These are phyloP conservation scores for Chytridiales sp. DNA, from an alignment of 371 early-diverging fungal genomes.

Conservation along the genomic window DNA sequence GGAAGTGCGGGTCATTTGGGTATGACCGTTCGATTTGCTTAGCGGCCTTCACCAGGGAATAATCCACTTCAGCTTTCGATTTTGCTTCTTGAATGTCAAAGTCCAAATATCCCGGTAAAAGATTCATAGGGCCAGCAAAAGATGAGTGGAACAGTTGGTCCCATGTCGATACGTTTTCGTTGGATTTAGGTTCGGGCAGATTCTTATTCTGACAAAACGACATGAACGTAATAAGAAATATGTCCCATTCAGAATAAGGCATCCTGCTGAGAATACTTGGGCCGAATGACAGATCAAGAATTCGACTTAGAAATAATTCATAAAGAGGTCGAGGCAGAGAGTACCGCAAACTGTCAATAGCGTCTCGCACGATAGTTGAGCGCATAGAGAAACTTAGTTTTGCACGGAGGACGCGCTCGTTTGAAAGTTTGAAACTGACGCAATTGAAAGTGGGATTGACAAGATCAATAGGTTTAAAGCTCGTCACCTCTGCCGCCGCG, in stretches of 20 bases:
- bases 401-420: neutral
- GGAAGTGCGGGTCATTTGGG: conserved; percentile 26
- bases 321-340: neutral
- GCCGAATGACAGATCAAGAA: neutral
- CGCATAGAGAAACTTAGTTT: neutral
- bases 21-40: conserved; percentile 24
- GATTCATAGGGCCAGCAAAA: neutral
- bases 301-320: neutral
- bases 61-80: neutral
- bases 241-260: conserved; percentile 44
- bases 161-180: neutral
- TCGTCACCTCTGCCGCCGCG: too few relatives aligned
- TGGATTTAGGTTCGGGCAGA: neutral
- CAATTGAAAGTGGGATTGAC: too few relatives aligned
- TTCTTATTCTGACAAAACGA: conserved; percentile 43
- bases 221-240: conserved; percentile 52
- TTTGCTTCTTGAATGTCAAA: neutral
- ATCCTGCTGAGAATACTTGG: neutral
- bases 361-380: neutral
- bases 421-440: neutral
- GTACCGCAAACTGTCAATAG: neutral
- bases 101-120: neutral
- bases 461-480: too few relatives aligned
- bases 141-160: neutral
- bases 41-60: conserved; percentile 20